phyloP scores from a whole-genome alignment of 2,329 filamentous ascomycete genomes.

The Pestalotiopsis sp. region DNA sequence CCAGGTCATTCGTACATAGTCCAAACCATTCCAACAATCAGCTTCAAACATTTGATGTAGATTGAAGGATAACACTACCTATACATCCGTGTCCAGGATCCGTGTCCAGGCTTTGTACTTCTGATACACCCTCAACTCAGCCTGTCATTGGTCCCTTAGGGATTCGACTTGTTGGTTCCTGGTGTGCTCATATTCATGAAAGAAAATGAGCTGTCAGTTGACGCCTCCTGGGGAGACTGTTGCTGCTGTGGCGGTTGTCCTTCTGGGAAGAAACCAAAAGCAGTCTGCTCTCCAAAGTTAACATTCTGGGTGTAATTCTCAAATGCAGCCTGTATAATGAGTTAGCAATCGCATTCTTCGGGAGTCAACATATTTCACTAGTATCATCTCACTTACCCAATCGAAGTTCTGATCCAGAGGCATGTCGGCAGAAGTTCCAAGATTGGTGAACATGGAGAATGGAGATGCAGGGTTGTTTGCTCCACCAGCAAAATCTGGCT shows the following conservation, averaged over 20 bases:
- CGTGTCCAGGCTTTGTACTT: background rate
- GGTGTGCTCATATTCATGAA: slow-evolving; percentile 31
- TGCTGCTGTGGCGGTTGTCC: background rate
- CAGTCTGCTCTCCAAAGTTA: slow-evolving; percentile 53
- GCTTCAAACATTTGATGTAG: background rate
- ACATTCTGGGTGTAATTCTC: slow-evolving; percentile 61
- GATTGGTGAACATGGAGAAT: slow-evolving; percentile 55
- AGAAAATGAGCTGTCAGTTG: slow-evolving; percentile 30
- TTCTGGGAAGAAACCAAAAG: slow-evolving; percentile 52
- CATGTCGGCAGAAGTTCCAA: slow-evolving; percentile 38
- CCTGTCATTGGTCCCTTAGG: background rate
- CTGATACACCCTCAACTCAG: background rate
- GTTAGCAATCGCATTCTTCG: slow-evolving; percentile 25
- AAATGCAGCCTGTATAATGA: slow-evolving; percentile 48
- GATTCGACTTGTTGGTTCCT: slow-evolving; percentile 17
- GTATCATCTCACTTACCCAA: slow-evolving; percentile 49
- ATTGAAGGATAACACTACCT: slow-evolving; percentile 1
- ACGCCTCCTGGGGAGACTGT: slow-evolving; percentile 24
- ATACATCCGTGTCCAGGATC: background rate
- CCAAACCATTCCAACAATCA: background rate
- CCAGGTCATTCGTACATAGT: background rate
- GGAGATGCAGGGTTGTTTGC: slow-evolving; percentile 45
- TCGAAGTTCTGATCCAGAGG: slow-evolving; percentile 57
- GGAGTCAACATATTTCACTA: background rate
- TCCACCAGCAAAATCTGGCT: slow-evolving; percentile 33